Percentiles rank a stretch among this genome's conserved stretches.
These are phyloP conservation scores for Hyaloscypha bicolor DNA, from an alignment of 495 filamentous ascomycete species.

Conservation along the genomic window DNA sequence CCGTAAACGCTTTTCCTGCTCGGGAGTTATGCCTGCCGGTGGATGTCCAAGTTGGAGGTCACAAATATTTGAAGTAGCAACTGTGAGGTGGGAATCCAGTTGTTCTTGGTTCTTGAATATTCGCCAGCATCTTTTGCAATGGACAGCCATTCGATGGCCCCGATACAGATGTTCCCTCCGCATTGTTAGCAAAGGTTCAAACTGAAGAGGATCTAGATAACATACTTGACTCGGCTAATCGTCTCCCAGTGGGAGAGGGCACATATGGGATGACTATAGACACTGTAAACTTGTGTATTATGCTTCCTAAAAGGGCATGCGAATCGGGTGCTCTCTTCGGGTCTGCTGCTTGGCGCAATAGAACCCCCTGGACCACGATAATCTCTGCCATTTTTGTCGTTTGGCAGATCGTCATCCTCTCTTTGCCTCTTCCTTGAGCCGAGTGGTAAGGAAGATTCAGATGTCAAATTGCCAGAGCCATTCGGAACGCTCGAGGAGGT, in stretches of 20 bases:
- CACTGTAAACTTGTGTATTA: slow-evolving; percentile 18
- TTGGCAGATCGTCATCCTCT: background rate
- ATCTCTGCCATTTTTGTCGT: background rate
- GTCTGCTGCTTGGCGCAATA: background rate
- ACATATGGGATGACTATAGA: slow-evolving; percentile 11
- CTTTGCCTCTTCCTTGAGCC: slow-evolving; percentile 7
- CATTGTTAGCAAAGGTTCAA: background rate
- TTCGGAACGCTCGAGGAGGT: background rate
- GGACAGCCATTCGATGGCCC: slow-evolving; percentile 6
- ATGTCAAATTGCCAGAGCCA: too few species aligned
- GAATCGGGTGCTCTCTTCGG: slow-evolving; percentile 11
- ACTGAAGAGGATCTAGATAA: background rate
- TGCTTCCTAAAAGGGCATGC: slow-evolving; percentile 29
- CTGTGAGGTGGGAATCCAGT: slow-evolving; percentile 18
- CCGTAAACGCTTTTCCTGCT: slow-evolving; percentile 3
- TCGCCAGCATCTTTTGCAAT: slow-evolving; percentile 20
- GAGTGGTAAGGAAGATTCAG: too few species aligned
- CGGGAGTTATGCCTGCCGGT: slow-evolving; percentile 20
- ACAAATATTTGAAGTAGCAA: slow-evolving; percentile 9
- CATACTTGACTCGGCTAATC: slow-evolving; percentile 25
- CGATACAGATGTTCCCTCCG: slow-evolving; percentile 29
- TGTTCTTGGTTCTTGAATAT: slow-evolving; percentile 19
- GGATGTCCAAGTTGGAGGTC: background rate
- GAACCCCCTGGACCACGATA: background rate
- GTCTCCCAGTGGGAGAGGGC: slow-evolving; percentile 13